A percentile compares a stretch with the other conserved stretches of the same genome.
Evolutionary conservation across 768 basidiomycete species (phyloP).

Genomic region (Dioszegia crocea): DNA sequence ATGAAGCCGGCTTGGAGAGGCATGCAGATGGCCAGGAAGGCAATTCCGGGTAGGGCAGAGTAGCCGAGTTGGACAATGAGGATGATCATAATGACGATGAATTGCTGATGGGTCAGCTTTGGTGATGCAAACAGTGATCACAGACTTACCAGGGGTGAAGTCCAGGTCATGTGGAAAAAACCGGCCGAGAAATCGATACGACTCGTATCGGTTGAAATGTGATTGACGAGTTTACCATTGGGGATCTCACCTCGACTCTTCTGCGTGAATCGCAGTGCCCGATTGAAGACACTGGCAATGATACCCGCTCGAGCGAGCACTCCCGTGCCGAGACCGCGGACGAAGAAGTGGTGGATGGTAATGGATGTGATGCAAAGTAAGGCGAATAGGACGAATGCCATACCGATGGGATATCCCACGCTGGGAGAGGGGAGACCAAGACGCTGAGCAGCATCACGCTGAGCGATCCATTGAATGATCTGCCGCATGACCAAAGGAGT

Average conservation of each 20-base stretch:
- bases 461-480: constrained; percentile 43
- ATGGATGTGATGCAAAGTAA: constrained; percentile 67
- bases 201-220: constrained; percentile 62
- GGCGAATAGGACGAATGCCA: constrained; percentile 64
- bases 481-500: constrained; percentile 36
- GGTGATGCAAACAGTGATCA: no score
- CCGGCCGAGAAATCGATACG: constrained; percentile 75
- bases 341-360: constrained; percentile 77
- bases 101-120: constrained; percentile 8
- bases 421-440: constrained; percentile 46
- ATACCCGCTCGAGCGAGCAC: constrained; percentile 78
- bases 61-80: constrained; percentile 60
- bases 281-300: constrained; percentile 79
- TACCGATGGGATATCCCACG: constrained; percentile 65
- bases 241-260: constrained; percentile 73
- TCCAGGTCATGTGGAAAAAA: constrained; percentile 63
- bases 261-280: constrained; percentile 64
- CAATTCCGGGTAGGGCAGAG: constrained; percentile 38
- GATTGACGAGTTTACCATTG: constrained; percentile 86
- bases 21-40: constrained; percentile 50
- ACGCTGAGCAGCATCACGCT: constrained; percentile 22
- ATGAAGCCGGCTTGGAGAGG: constrained; percentile 71
- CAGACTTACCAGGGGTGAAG: constrained; percentile 11
- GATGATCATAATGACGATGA: constrained; percentile 53
- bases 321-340: constrained; percentile 66